phyloP scores from a whole-genome alignment of 169 alveolate species.

The Amoebophrya sp. region DNA sequence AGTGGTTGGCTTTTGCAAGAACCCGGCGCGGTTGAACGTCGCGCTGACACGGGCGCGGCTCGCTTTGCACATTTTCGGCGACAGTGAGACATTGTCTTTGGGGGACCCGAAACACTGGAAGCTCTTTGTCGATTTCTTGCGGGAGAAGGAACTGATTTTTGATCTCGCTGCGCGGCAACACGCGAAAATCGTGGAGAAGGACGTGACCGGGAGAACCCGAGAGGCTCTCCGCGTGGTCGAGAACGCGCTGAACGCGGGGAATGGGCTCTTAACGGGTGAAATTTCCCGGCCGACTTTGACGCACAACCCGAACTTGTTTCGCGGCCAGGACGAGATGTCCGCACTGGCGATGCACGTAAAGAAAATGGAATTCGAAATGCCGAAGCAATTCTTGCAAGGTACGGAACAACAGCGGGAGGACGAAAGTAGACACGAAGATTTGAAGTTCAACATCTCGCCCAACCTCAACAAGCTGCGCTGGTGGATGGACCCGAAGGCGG shows the following conservation, averaged over 20 bases:
- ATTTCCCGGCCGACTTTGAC: too few relatives aligned
- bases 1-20: background rate
- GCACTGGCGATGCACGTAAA: too few relatives aligned
- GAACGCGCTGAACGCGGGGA: background rate
- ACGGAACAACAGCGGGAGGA: too few relatives aligned
- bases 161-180: background rate
- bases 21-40: background rate
- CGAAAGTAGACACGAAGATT: too few relatives aligned
- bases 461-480: too few relatives aligned
- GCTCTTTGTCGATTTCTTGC: background rate
- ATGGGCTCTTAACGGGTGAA: too few relatives aligned
- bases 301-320: too few relatives aligned
- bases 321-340: too few relatives aligned
- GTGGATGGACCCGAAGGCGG: too few relatives aligned
- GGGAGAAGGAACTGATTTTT: background rate
- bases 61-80: constrained; percentile 7
- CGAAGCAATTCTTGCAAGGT: too few relatives aligned
- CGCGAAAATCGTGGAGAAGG: background rate
- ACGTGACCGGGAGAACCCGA: background rate
- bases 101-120: background rate
- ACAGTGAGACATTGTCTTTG: background rate
- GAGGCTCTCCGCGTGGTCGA: background rate
- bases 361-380: too few relatives aligned
- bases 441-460: too few relatives aligned
- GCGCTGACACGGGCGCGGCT: background rate